Percentiles rank a stretch among this genome's conserved stretches.
These are phyloP conservation scores for Chalaropsis ovoidea DNA, from an alignment of 2,329 filamentous ascomycete species.

Conservation along the genomic window DNA sequence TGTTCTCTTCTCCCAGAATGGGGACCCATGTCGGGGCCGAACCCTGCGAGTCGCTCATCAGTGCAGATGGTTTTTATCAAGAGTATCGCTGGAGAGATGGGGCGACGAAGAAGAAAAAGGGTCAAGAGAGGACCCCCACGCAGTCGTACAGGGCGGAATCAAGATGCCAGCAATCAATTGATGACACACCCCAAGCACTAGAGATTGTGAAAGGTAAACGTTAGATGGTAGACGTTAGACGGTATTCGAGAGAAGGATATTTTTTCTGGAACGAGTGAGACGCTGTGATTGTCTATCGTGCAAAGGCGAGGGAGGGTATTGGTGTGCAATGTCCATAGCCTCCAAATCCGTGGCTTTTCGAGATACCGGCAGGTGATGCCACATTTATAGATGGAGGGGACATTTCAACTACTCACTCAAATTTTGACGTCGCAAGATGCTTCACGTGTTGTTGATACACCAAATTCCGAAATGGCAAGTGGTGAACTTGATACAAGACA, in stretches of 20 bases:
- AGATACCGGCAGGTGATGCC: too few species aligned
- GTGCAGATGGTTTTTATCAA: background rate
- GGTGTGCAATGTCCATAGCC: background rate
- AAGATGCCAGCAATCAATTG: background rate
- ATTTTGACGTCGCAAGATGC: background rate
- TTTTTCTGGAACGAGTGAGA: background rate
- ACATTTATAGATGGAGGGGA: too few species aligned
- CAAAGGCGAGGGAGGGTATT: background rate
- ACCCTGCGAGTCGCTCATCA: slow-evolving; percentile 13
- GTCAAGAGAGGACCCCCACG: background rate
- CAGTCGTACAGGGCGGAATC: background rate
- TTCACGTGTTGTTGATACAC: background rate
- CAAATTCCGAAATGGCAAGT: background rate
- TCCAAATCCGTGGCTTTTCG: background rate
- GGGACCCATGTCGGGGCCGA: slow-evolving; percentile 37
- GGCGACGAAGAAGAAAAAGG: background rate
- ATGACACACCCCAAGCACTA: background rate
- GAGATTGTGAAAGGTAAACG: background rate
- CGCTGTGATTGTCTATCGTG: background rate
- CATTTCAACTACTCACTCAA: background rate
- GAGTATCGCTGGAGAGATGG: background rate
- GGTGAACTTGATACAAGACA: background rate
- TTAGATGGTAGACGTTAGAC: too few species aligned
- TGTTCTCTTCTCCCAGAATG: slow-evolving; percentile 81
- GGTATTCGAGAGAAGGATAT: background rate